Percentiles rank a stretch among this genome's conserved stretches.
Conservation (phyloP, 768 basidiomycete genomes). For the Leccinum disarticulatum region DNA sequence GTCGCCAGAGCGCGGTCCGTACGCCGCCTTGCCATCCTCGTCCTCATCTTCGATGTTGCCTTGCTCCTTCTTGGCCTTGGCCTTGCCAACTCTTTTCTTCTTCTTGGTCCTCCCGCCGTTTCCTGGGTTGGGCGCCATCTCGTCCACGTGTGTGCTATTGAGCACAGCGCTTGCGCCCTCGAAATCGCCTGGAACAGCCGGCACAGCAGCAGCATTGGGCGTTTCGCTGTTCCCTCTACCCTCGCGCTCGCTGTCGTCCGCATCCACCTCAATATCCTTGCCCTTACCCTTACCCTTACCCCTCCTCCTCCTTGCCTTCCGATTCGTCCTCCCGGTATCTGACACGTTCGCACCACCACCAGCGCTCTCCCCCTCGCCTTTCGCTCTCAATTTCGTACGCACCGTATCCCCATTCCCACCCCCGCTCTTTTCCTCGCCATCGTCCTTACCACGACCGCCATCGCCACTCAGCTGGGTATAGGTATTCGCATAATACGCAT, state of each 20-base stretch:
- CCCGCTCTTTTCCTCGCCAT: not conserved
- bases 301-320: not conserved
- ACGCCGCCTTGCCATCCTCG: constrained; percentile 13
- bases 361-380: not conserved
- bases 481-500: constrained; percentile 8
- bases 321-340: not conserved
- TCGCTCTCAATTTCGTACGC: not conserved
- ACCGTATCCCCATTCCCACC: not conserved
- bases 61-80: not conserved
- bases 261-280: not conserved
- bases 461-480: not conserved
- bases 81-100: constrained; percentile 29
- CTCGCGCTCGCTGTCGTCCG: not conserved
- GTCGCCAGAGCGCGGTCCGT: constrained; percentile 11
- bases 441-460: not conserved
- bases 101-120: constrained; percentile 36
- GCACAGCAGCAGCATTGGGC: not conserved
- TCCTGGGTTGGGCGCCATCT: constrained; percentile 28
- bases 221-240: no score
- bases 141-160: not conserved
- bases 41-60: constrained; percentile 1
- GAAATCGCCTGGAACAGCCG: constrained; percentile 15
- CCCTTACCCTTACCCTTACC: not conserved
- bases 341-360: not conserved
- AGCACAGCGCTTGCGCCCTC: not conserved